phyloP scores from a whole-genome alignment of 2,329 filamentous ascomycete species.

The Xylaria sp. region DNA sequence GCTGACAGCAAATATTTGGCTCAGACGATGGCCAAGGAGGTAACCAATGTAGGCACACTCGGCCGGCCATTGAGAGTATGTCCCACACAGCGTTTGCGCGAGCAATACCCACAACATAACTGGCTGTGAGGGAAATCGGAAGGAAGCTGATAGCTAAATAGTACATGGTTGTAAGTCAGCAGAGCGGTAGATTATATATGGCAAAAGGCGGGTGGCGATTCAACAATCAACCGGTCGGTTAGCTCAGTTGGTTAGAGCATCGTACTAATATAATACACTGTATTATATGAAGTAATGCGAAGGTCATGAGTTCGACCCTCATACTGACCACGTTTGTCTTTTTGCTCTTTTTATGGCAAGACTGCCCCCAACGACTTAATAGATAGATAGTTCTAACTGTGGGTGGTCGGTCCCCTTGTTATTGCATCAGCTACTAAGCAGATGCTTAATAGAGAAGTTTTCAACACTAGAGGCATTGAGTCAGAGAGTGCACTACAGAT shows the following conservation, averaged over 20 bases:
- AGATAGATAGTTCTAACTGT: too few species aligned
- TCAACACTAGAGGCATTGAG: too few species aligned
- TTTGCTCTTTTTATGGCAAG: not conserved
- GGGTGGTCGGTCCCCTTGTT: too few species aligned
- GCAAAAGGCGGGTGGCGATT: not conserved
- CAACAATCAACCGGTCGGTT: conserved; percentile 14
- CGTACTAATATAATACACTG: conserved; percentile 27
- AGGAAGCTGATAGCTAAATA: conserved; percentile 4
- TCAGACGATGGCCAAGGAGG: conserved; percentile 6
- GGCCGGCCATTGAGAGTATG: conserved; percentile 1
- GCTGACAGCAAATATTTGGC: conserved; percentile 5
- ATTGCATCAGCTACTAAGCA: too few species aligned
- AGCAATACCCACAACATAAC: conserved; percentile 1
- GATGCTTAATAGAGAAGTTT: too few species aligned
- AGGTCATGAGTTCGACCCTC: conserved; percentile 23
- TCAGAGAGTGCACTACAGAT: too few species aligned
- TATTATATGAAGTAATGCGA: too few species aligned
- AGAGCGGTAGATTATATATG: not conserved
- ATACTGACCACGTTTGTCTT: conserved; percentile 15
- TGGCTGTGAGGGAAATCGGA: conserved; percentile 3
- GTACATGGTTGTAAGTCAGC: conserved; percentile 5
- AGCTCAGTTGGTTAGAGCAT: conserved; percentile 25
- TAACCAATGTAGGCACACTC: conserved; percentile 7
- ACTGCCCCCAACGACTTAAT: too few species aligned
- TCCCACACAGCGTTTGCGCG: not conserved